Evolutionary conservation across 192 early-diverging fungal genomes (phyloP).

Genomic region (Gonapodya sp.): DNA sequence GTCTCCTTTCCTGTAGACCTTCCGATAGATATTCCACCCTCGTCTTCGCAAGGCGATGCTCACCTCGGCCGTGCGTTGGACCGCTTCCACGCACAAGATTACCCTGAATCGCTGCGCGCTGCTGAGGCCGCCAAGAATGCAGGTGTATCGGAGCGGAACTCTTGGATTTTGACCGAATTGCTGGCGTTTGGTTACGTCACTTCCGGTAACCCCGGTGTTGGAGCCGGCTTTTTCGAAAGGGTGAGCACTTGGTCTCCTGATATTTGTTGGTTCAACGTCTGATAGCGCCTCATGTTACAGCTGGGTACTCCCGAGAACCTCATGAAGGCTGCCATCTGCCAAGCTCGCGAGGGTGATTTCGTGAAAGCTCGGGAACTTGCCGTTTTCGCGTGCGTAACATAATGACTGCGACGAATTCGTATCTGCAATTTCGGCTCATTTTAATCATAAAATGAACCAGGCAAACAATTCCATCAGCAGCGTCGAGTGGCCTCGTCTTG

Average conservation of each 20-base stretch:
- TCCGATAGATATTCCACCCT: not conserved
- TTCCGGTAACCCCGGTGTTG: not conserved
- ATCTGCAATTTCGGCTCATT: too few species aligned
- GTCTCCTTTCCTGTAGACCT: not conserved
- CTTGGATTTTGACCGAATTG: not conserved
- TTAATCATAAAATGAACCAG: too few species aligned
- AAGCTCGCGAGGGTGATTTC: not conserved
- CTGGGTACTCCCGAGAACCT: not conserved
- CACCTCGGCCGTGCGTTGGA: not conserved
- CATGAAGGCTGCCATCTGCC: not conserved
- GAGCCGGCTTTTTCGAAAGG: not conserved
- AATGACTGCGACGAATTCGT: too few species aligned
- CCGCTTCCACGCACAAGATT: not conserved
- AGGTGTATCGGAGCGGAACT: not conserved
- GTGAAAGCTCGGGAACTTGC: not conserved
- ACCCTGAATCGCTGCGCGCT: not conserved
- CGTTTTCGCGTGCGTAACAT: not conserved
- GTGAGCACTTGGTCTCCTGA: not conserved
- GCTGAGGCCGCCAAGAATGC: not conserved
- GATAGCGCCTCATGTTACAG: not conserved
- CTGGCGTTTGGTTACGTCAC: not conserved
- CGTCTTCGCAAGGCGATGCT: not conserved
- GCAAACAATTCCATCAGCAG: not conserved
- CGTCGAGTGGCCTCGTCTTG: not conserved
- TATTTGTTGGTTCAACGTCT: not conserved